These are phyloP conservation scores for Xanthoparmelia taractica DNA, from an alignment of 495 filamentous ascomycete species.

Conservation along the genomic window DNA sequence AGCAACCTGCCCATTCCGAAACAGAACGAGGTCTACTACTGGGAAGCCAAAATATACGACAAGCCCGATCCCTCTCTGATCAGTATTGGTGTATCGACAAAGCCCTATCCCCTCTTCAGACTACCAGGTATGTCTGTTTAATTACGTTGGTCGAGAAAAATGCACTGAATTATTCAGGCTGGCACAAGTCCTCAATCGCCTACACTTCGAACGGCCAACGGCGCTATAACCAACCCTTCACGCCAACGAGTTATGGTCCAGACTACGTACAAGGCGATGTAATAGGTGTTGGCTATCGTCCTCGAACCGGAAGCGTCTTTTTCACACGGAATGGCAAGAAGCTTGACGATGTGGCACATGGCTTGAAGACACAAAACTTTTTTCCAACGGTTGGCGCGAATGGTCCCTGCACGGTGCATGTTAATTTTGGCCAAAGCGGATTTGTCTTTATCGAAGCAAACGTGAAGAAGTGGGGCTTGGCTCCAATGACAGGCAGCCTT, in stretches of 20 bases:
- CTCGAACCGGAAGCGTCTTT: constrained; percentile 89
- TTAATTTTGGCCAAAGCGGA: constrained; percentile 95
- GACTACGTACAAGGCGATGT: constrained; percentile 86
- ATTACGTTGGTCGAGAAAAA: not conserved
- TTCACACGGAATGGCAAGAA: constrained; percentile 98
- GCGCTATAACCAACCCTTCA: constrained; percentile 87
- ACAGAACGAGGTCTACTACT: constrained; percentile 98
- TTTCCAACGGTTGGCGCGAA: constrained; percentile 94
- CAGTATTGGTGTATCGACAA: constrained; percentile 87
- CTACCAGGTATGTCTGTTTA: constrained; percentile 62
- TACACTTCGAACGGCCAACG: constrained; percentile 83
- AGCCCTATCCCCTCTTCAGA: constrained; percentile 91
- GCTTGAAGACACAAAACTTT: constrained; percentile 87
- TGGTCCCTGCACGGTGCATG: constrained; percentile 83
- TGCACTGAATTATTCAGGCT: constrained; percentile 49
- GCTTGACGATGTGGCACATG: constrained; percentile 89
- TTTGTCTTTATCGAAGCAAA: constrained; percentile 99
- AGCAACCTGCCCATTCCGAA: constrained; percentile 95
- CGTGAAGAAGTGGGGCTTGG: constrained; percentile 98
- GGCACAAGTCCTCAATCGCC: constrained; percentile 82
- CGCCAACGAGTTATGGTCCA: constrained; percentile 66
- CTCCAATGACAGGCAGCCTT: constrained; percentile 89
- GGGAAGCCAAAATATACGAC: constrained; percentile 97
- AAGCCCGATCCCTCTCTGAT: constrained; percentile 83
- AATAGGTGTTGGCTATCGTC: constrained; percentile 90